Evolutionary conservation across 2,329 filamentous ascomycete species (phyloP), one percentile per base, ranked within the genome.

Genomic region (Teratosphaeria pseudoeucalypti): DNA sequence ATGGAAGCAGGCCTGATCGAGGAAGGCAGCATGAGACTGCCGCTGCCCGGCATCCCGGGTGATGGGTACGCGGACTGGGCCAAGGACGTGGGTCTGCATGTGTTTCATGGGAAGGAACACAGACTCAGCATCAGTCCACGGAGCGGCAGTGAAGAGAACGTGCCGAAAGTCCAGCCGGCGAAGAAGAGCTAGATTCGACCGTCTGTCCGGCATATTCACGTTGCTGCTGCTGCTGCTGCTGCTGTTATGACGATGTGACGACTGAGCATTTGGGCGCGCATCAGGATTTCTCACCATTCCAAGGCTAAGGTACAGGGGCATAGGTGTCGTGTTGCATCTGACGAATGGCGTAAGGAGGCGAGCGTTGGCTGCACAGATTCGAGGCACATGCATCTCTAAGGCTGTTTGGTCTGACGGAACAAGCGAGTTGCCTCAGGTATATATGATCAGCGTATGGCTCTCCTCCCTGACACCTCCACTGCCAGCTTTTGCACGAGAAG

Each of bases 61-160:
- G 59, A 65, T 7, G 72, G 72, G 16, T 74, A 73, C 59, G 70
- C 70, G 7, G 72, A 74, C 57, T 67, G 58, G 57, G 72, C 71
- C 16, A 70, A 66, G 29, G 69, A 73, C 58, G 67, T 74, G 6
- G 70, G 70, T 2, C 52, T 73, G 43, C 68, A 73, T 61, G 61
- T 73, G 10, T 73, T 71, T 52, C 65, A 67, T 49, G 70, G 70
- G n/a, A 67, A 61, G 39, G 65, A 69, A 14, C 67, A 71, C 58
- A 57, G 67, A 49, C 57, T 71, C 9, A 71, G 66, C 60, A 56
- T 70, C 37, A 70, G 68, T 59, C 70, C 70, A 6, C 37, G 68
- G 26, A 65, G 62, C 55, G 56, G 63, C n/a, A 70, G 68, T 39
- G 69, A 69, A 32, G 64, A 69, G 43, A 62, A 64, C 16, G 67